Evolutionary conservation across 768 basidiomycete genomes (phyloP).

Genomic region (Lentinula raphanica): DNA sequence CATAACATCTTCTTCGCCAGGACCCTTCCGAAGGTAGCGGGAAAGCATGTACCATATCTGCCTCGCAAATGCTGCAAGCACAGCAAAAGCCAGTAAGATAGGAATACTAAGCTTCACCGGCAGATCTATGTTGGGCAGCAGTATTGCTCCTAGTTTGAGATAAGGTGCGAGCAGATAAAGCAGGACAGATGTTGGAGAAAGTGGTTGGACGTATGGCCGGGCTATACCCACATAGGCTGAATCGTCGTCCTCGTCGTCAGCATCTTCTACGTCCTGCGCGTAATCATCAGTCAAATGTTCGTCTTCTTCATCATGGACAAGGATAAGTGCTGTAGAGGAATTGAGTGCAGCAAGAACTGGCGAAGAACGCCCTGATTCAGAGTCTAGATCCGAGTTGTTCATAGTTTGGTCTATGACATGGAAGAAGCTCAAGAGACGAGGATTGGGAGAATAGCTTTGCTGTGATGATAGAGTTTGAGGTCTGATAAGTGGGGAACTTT

Average conservation of each 20-base stretch:
- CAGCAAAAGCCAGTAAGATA: conserved; percentile 46
- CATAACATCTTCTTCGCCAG: conserved; percentile 60
- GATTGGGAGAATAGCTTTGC: neutral
- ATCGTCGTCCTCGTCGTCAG: conserved; percentile 47
- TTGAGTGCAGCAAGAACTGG: conserved; percentile 25
- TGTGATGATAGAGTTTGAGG: neutral
- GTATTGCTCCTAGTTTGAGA: conserved; percentile 66
- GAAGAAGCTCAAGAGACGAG: neutral
- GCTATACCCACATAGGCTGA: conserved; percentile 41
- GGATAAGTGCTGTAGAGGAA: conserved; percentile 54
- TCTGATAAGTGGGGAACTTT: neutral
- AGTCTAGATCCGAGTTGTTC: neutral
- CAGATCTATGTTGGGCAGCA: conserved; percentile 43
- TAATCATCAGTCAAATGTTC: conserved; percentile 14
- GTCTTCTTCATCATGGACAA: conserved; percentile 49
- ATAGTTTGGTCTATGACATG: neutral
- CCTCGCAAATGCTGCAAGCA: conserved; percentile 53
- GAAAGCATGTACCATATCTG: conserved; percentile 79
- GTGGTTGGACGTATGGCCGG: conserved; percentile 42
- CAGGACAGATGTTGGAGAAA: conserved; percentile 54
- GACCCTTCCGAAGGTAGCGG: conserved; percentile 56
- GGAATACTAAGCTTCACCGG: conserved; percentile 48
- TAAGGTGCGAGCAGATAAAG: conserved; percentile 66
- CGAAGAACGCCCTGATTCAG: conserved; percentile 15
- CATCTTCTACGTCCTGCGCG: conserved; percentile 22